Conservation (phyloP, 2,329 filamentous ascomycete species). For the Trichoderma oligosporum region DNA sequence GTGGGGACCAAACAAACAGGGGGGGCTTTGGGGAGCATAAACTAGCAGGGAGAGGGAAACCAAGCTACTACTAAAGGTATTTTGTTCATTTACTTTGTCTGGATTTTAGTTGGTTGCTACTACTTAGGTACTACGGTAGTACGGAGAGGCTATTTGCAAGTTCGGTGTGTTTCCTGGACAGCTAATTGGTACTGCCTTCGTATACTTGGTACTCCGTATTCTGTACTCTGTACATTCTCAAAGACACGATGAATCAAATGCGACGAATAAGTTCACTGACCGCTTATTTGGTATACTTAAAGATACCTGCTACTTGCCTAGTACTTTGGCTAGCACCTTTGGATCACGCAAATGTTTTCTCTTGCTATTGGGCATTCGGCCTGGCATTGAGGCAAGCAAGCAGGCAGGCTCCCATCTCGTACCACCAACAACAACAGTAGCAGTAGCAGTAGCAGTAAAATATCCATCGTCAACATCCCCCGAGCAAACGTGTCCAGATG, state of each 20-base stretch:
- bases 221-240: neutral
- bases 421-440: slow-evolving; percentile 1
- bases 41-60: too few relatives aligned
- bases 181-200: neutral
- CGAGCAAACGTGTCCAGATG: neutral
- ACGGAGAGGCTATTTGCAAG: too few relatives aligned
- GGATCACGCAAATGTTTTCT: too few relatives aligned
- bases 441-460: neutral
- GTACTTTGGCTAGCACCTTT: too few relatives aligned
- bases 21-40: neutral
- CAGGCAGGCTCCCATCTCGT: neutral
- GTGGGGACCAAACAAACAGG: neutral
- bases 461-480: neutral
- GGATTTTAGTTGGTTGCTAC: too few relatives aligned
- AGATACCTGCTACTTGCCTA: neutral
- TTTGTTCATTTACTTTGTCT: too few relatives aligned
- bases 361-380: too few relatives aligned
- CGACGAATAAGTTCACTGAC: slow-evolving; percentile 2
- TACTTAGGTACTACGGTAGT: too few relatives aligned
- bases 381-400: neutral
- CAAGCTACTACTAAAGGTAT: too few relatives aligned
- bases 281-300: neutral
- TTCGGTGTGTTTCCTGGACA: neutral
- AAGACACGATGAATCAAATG: neutral
- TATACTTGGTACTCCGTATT: neutral